Conservation (phyloP, 441 rosid genomes). For the Hura crepitans region DNA sequence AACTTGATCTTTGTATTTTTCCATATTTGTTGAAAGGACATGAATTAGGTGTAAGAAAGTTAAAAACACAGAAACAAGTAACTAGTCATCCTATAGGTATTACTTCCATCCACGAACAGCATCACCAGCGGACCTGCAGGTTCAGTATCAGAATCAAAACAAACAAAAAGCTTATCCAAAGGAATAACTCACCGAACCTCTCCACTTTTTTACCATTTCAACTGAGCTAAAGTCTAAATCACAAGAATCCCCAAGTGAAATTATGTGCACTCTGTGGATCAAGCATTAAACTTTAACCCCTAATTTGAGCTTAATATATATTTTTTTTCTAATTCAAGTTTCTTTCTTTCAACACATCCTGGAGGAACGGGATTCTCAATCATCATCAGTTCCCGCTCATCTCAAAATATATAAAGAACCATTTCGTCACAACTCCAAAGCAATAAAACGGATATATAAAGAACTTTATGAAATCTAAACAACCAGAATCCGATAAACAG, state of each 20-base stretch:
- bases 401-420: background rate
- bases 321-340: background rate
- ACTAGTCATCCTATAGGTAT: background rate
- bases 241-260: background rate
- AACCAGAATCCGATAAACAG: constrained; percentile 4
- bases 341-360: background rate
- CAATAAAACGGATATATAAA: background rate
- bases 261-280: background rate
- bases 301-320: background rate
- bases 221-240: background rate
- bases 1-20: constrained; percentile 1
- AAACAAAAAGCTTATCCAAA: background rate
- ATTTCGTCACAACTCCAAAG: background rate
- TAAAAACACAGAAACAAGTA: background rate
- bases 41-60: too few species aligned
- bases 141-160: background rate
- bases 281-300: background rate
- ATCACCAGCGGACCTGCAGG: background rate
- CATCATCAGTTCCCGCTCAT: background rate
- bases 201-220: background rate
- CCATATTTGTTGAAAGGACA: too few species aligned
- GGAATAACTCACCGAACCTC: background rate
- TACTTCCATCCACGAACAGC: background rate
- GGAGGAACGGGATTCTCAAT: background rate
- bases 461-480: background rate